Evolutionary conservation across 2,329 filamentous ascomycete genomes (phyloP), one percentile per base, ranked within the genome.

Genomic region (Chaetomiaceae sp.): DNA sequence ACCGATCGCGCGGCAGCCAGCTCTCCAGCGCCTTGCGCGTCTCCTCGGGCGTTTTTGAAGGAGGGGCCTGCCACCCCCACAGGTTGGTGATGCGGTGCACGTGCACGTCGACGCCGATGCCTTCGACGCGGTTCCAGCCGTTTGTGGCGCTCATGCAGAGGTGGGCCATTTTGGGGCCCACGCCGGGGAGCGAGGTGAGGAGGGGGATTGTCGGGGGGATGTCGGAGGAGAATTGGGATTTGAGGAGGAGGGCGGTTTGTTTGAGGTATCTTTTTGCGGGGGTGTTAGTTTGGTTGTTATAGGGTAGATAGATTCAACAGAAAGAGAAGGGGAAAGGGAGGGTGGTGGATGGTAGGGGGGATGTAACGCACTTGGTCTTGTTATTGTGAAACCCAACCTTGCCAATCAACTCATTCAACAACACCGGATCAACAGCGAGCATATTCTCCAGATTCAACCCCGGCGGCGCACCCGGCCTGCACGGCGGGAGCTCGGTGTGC

Each of bases 101-200:
- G 68, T 96, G 91, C 5, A 96, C 90, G 66, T 96, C 91, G 43
- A 96, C 91, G 21, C 91, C 91, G 57, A 96, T 95, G 7, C 91
- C 91, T 63, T 82, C 75, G 48, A 78, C 79, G 30, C 73, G 71
- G 60, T 71, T 68, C 79, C 79, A 82, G 77, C 63, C 85, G 56
- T 66, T 53, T 17, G 61, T 88, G 0, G 86, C 86, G 41, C 84
- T 86, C 73, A 96, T 81, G 65, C 87, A 92, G 19, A 96, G 78
- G 66, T 93, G 91, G 12, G 86, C 90, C 91, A 96, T 96, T 71
- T 96, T 96, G 25, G 91, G 91, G 0, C 91, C 91, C 1, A 96
- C 91, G 5, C 91, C 91, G 0, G 90, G 90, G 0, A 96, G 77
- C 2, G 82, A 80, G 45, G 84, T 83, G 17, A 96, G 76, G 0